A percentile compares a stretch with the other conserved stretches of the same genome.
Conservation (phyloP, 371 early-diverging fungal species). For the Rhizopus sp. region DNA sequence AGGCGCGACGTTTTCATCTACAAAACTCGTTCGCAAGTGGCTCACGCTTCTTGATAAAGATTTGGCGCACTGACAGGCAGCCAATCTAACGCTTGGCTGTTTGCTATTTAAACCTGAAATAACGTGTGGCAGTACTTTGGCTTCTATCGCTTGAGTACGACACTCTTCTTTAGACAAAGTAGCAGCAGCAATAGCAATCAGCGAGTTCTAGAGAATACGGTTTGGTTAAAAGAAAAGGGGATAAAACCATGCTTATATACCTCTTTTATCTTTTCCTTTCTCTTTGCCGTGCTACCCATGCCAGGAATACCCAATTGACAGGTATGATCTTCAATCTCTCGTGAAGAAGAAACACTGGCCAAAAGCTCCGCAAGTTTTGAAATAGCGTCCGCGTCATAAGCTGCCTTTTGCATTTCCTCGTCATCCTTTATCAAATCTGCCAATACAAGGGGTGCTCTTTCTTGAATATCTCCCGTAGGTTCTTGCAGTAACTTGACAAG, state of each 20-base stretch:
- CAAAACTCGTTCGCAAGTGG: constrained; percentile 76
- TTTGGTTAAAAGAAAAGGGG: neutral
- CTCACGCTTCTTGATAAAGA: constrained; percentile 81
- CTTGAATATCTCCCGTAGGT: constrained; percentile 57
- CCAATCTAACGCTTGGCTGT: constrained; percentile 63
- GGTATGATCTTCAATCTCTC: constrained; percentile 45
- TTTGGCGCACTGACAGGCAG: constrained; percentile 81
- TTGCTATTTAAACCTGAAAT: constrained; percentile 69
- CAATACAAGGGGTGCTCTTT: constrained; percentile 72
- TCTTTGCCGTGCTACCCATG: constrained; percentile 52
- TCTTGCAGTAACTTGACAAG: constrained; percentile 75
- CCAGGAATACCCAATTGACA: constrained; percentile 40
- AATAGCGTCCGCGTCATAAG: constrained; percentile 80
- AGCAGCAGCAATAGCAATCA: constrained; percentile 80
- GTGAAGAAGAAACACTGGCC: constrained; percentile 37
- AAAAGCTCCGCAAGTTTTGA: constrained; percentile 67
- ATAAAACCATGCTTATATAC: constrained; percentile 24
- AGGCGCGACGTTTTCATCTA: constrained; percentile 78
- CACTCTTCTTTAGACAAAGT: constrained; percentile 79
- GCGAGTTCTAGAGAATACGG: constrained; percentile 48
- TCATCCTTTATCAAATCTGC: constrained; percentile 76
- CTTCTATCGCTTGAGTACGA: constrained; percentile 80
- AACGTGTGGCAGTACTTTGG: constrained; percentile 76
- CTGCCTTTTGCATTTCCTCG: constrained; percentile 79
- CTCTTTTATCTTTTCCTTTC: constrained; percentile 69